A percentile compares a stretch with the other conserved stretches of the same genome.
Conservation (phyloP, 192 early-diverging fungal species). For the Entrophospora sp. region DNA sequence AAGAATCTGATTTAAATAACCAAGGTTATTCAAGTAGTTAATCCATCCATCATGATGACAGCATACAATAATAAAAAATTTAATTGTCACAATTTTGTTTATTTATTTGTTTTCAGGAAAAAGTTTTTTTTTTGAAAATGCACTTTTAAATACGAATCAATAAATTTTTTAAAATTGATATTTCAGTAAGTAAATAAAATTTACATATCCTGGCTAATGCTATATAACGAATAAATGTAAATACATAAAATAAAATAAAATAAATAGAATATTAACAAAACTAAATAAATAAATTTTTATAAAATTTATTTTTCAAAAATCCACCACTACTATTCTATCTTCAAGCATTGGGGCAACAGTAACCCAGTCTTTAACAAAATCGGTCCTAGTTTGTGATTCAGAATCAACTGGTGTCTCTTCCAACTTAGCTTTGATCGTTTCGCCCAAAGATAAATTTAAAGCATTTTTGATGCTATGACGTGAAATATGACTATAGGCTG, state of each 20-base stretch:
- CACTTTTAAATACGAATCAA: no score
- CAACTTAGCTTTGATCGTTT: slow-evolving; percentile 26
- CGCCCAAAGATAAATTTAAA: slow-evolving; percentile 19
- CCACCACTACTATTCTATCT: slow-evolving; percentile 36
- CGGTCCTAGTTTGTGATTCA: slow-evolving; percentile 24
- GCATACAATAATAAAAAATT: no score
- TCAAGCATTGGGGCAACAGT: slow-evolving; percentile 44
- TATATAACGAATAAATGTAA: no score
- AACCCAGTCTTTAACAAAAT: slow-evolving; percentile 46
- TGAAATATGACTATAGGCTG: slow-evolving; percentile 11
- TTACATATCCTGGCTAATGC: no score
- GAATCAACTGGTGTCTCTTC: slow-evolving; percentile 31
- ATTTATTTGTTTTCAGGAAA: background rate
- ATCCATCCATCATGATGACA: no score
- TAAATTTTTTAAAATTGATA: no score
- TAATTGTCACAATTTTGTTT: no score
- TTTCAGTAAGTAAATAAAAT: no score
- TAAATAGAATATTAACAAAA: no score
- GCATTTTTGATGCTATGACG: slow-evolving; percentile 18
- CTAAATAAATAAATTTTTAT: no score
- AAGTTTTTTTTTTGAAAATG: no score
- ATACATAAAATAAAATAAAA: no score
- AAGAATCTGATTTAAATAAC: background rate
- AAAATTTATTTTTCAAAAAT: background rate
- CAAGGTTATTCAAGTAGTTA: slow-evolving; percentile 3